A percentile compares a stretch with the other conserved stretches of the same genome.
Conservation (phyloP, 1,284 basidiomycete genomes). For the Malassezia obtusa region DNA sequence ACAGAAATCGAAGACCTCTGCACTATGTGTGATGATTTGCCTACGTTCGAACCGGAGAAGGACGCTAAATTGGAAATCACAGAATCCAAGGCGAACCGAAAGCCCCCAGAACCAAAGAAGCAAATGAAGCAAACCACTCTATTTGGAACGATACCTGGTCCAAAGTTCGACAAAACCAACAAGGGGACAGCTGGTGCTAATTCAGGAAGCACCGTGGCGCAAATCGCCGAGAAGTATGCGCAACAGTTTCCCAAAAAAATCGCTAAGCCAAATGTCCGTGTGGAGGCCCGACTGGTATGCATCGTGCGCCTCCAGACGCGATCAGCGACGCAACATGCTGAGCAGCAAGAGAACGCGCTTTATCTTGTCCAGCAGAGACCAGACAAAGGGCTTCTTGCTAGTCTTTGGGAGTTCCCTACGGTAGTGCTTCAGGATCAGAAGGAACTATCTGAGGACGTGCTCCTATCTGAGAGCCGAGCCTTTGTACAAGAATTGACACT, state of each 20-base stretch:
- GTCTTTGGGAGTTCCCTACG: slow-evolving; percentile 43
- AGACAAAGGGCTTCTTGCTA: slow-evolving; percentile 54
- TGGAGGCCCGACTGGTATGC: slow-evolving; percentile 75
- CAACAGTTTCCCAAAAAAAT: slow-evolving; percentile 78
- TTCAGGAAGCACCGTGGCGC: not conserved
- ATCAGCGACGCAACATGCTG: not conserved
- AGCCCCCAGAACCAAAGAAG: not conserved
- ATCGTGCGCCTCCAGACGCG: slow-evolving; percentile 52
- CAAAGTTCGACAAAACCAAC: too few relatives aligned
- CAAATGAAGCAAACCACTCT: slow-evolving; percentile 16
- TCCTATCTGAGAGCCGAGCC: not conserved
- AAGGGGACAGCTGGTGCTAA: not conserved
- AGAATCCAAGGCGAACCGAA: too few relatives aligned
- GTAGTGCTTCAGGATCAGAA: not conserved
- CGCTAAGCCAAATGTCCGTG: slow-evolving; percentile 69
- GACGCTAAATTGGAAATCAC: too few relatives aligned
- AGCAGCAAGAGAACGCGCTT: not conserved
- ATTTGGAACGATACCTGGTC: slow-evolving; percentile 8
- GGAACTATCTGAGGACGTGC: not conserved
- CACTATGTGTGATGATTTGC: slow-evolving; percentile 29
- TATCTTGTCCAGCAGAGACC: slow-evolving; percentile 24
- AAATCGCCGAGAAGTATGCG: slow-evolving; percentile 17
- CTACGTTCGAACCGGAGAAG: not conserved
- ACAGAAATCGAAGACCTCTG: slow-evolving; percentile 39
- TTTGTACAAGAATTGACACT: not conserved